A percentile compares a stretch with the other conserved stretches of the same genome.
Conservation (phyloP, 208 protist species). For the Leishmania tarentolae region DNA sequence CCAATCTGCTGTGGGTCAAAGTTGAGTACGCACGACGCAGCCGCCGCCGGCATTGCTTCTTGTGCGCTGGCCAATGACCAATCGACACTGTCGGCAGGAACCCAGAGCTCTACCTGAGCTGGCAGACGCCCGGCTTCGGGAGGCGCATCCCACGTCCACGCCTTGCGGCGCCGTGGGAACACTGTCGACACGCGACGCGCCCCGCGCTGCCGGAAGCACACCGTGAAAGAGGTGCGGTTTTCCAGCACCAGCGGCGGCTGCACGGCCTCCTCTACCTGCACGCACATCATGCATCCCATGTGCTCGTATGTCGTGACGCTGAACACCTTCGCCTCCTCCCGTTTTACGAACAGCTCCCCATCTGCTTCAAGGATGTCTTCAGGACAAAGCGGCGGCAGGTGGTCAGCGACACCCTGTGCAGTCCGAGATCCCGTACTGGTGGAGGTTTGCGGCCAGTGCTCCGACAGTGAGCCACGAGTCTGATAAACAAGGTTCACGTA, state of each 20-base stretch:
- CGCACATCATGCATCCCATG: conserved; percentile 53
- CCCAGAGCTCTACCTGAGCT: conserved; percentile 29
- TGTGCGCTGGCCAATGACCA: background rate
- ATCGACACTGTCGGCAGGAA: background rate
- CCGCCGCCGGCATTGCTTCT: background rate
- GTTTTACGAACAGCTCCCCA: conserved; percentile 42
- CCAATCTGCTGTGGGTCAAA: conserved; percentile 56
- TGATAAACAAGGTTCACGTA: conserved; percentile 58
- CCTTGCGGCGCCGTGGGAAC: conserved; percentile 59
- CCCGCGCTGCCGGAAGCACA: conserved; percentile 54
- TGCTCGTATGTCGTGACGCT: conserved; percentile 30
- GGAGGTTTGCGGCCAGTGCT: conserved; percentile 49
- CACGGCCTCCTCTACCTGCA: conserved; percentile 49
- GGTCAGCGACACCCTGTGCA: conserved; percentile 3
- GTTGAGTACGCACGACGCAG: conserved; percentile 40
- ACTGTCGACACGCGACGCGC: conserved; percentile 34
- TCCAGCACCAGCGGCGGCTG: conserved; percentile 73
- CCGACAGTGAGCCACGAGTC: conserved; percentile 26
- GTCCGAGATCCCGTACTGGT: background rate
- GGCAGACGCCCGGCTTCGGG: conserved; percentile 1
- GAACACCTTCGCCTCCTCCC: conserved; percentile 52
- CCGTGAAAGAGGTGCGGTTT: conserved; percentile 65
- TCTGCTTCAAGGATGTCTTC: conserved; percentile 46
- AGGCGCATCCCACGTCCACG: conserved; percentile 61
- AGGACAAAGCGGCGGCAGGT: conserved; percentile 44